These are phyloP conservation scores for Pluteus cervinus DNA, from an alignment of 768 basidiomycete genomes.

Conservation along the genomic window DNA sequence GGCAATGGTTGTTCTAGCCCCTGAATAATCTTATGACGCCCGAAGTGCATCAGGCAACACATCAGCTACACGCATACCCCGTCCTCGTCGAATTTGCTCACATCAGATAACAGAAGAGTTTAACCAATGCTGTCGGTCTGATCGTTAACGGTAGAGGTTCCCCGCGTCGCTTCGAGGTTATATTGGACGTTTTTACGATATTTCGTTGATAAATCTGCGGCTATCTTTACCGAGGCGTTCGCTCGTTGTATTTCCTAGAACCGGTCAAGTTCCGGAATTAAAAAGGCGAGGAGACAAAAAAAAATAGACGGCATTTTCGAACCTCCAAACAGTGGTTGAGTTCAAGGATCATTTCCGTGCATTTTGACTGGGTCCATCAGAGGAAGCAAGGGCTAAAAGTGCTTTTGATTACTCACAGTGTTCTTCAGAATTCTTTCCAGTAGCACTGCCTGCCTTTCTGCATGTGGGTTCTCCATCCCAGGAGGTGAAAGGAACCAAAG, in stretches of 20 bases:
- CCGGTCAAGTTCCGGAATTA: neutral
- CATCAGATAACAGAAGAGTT: no score
- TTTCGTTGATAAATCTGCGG: slow-evolving; percentile 79
- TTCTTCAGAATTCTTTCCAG: slow-evolving; percentile 90
- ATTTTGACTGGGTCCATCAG: slow-evolving; percentile 61
- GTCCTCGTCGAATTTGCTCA: no score
- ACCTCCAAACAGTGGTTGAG: slow-evolving; percentile 88
- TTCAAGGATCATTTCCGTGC: slow-evolving; percentile 85
- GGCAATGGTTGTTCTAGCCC: no score
- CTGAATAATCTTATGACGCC: no score
- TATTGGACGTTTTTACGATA: slow-evolving; percentile 93
- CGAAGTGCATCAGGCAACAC: no score
- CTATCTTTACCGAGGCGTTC: slow-evolving; percentile 70
- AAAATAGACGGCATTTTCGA: slow-evolving; percentile 11
- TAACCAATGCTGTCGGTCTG: no score
- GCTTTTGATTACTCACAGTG: slow-evolving; percentile 44
- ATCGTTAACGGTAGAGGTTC: no score
- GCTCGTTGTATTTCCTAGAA: slow-evolving; percentile 75
- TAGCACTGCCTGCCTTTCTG: slow-evolving; percentile 85
- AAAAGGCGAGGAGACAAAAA: neutral
- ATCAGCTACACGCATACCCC: no score
- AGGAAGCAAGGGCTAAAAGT: slow-evolving; percentile 1
- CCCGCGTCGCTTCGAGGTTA: slow-evolving; percentile 78
- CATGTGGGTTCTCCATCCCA: slow-evolving; percentile 91
- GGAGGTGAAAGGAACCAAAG: slow-evolving; percentile 5